Conservation (phyloP, 345 rosid species). For the Salix koriyanagi region DNA sequence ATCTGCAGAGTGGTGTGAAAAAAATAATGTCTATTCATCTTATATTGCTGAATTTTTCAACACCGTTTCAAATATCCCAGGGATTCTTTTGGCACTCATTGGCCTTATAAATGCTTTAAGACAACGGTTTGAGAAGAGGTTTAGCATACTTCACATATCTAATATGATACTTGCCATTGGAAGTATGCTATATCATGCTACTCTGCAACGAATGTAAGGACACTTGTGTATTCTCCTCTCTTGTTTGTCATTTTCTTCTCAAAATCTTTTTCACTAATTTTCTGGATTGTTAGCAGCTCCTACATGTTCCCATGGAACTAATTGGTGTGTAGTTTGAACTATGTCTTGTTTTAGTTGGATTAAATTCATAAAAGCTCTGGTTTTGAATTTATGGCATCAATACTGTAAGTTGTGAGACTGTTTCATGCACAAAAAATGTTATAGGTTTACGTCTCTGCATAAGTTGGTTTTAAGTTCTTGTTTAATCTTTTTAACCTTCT, state of each 20-base stretch:
- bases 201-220: conserved; percentile 74
- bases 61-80: conserved; percentile 70
- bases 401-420: background rate
- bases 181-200: conserved; percentile 87
- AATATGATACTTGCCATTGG: conserved; percentile 89
- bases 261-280: background rate
- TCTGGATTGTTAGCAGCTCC: background rate
- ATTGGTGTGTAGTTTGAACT: background rate
- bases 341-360: background rate
- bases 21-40: conserved; percentile 63
- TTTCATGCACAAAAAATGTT: background rate
- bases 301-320: background rate
- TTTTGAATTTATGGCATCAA: background rate
- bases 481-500: background rate
- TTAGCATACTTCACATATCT: conserved; percentile 81
- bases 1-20: conserved; percentile 84
- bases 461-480: background rate
- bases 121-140: conserved; percentile 93
- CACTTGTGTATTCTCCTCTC: background rate
- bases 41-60: conserved; percentile 90
- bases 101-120: conserved; percentile 82
- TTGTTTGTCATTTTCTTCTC: conserved; percentile 2
- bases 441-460: background rate
- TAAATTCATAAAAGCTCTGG: background rate
- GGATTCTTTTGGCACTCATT: conserved; percentile 71